A percentile compares a stretch with the other conserved stretches of the same genome.
phyloP scores from a whole-genome alignment of 78 protist species.

The Dictyostelium brefeldianum region DNA sequence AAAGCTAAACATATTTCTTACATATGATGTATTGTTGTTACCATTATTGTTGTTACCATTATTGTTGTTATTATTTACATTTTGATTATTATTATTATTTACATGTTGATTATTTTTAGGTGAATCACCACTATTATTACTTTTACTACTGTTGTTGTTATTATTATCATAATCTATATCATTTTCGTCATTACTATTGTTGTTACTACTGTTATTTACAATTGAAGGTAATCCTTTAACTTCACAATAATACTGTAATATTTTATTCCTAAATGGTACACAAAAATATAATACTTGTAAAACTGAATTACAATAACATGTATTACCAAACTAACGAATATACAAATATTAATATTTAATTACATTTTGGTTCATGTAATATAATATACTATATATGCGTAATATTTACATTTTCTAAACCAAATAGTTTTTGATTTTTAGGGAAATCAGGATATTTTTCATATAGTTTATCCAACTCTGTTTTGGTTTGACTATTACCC shows the following conservation, averaged over 20 bases:
- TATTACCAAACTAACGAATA: conserved; percentile 97
- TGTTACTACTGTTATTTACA: background rate
- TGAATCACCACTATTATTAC: background rate
- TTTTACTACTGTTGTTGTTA: conserved; percentile 4
- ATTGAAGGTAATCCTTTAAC: background rate
- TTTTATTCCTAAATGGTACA: conserved; percentile 87
- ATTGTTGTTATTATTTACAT: background rate
- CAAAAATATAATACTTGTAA: conserved; percentile 94
- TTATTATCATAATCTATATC: background rate
- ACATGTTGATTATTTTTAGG: background rate
- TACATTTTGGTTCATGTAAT: no score
- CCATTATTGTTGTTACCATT: background rate
- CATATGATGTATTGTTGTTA: background rate
- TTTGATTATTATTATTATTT: background rate
- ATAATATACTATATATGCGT: no score
- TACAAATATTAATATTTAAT: no score
- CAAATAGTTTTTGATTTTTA: conserved; percentile 30
- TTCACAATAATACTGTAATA: conserved; percentile 72
- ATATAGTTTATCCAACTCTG: conserved; percentile 23
- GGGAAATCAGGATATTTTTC: conserved; percentile 5
- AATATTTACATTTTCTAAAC: conserved; percentile 69
- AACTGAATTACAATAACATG: conserved; percentile 96
- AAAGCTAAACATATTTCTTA: conserved; percentile 4
- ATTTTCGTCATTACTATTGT: background rate
- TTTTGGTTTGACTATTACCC: conserved; percentile 27